Base-by-base conservation (phyloP, 129 eudicot genomes). In the Erigeron canadensis region DNA sequence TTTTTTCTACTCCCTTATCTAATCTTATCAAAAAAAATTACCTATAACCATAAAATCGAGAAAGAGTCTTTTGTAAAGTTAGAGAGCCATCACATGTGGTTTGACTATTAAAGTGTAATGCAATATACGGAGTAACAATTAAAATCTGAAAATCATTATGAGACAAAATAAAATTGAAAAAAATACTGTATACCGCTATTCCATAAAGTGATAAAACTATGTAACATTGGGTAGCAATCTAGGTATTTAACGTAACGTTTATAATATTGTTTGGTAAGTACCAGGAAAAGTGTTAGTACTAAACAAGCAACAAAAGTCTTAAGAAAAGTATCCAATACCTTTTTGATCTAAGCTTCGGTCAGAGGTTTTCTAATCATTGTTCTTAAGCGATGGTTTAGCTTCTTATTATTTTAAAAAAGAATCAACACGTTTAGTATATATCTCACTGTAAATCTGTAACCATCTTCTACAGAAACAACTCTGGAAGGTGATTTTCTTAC, bases 361-460 rank as follows among this genome's bases (percentile, higher is more conserved):
- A 28, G 34, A 0, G 34, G 0, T 28, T 28, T 28, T 28, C 34
- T 28, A 28, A 28, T 3, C 34, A 28, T 28, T 0, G 34, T 0
- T 3, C 34, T 28, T 28, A 28, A 0, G 34, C 34, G 34, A 28
- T 3, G 34, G 1, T 28, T 28, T 28, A 28, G 34, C 34, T 28
- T 28, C 34, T 28, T 34, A 60, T 17, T 23, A 7, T 60, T 60
- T 6, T 60, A 13, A 43, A 60, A 60, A 60, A 34, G 44, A 18
- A 23, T 34, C 65, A 34, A 60, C 65, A 60, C 19, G 65, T 60
- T 60, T 60, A 5, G 44, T 34, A 60, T 60, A 60, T 60, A 34
- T 60, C 12, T 34, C 18, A 22, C 39, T 34, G 65, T 60, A 37
- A 59, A 42, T 42, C 39, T 34, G 65, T 60, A 37, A 59, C 65